Evolutionary conservation across 2,329 filamentous ascomycete species (phyloP).

Genomic region (Cryphonectria parasitica): DNA sequence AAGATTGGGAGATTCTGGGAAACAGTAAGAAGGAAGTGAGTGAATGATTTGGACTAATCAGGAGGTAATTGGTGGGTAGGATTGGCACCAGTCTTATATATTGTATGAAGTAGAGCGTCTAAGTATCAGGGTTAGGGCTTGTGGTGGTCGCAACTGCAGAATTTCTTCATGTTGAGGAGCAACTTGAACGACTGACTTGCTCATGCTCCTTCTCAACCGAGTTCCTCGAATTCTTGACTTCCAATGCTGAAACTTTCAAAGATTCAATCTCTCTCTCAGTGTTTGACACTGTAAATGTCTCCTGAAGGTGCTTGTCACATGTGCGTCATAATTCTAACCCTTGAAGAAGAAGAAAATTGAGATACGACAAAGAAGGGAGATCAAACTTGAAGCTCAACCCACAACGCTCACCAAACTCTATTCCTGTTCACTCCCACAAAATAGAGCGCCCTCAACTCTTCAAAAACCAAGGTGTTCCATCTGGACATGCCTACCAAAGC

Average conservation of each 20-base stretch:
- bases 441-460: background rate
- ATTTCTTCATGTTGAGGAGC: background rate
- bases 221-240: background rate
- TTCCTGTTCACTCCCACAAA: no score
- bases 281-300: background rate
- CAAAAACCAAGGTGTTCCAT: background rate
- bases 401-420: background rate
- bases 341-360: background rate
- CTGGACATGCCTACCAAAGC: constrained; percentile 23
- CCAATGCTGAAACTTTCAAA: background rate
- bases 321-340: background rate
- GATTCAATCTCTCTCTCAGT: background rate
- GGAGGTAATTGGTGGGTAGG: no score
- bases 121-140: background rate
- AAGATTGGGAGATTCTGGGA: constrained; percentile 19
- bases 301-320: background rate
- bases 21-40: constrained; percentile 7
- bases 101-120: background rate
- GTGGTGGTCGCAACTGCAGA: background rate
- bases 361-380: background rate
- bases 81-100: background rate
- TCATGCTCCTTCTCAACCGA: background rate
- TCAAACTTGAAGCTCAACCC: background rate
- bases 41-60: no score
- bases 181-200: background rate